Base-by-base conservation (phyloP, 2,329 filamentous ascomycete species). In the Polychaeton citri region DNA sequence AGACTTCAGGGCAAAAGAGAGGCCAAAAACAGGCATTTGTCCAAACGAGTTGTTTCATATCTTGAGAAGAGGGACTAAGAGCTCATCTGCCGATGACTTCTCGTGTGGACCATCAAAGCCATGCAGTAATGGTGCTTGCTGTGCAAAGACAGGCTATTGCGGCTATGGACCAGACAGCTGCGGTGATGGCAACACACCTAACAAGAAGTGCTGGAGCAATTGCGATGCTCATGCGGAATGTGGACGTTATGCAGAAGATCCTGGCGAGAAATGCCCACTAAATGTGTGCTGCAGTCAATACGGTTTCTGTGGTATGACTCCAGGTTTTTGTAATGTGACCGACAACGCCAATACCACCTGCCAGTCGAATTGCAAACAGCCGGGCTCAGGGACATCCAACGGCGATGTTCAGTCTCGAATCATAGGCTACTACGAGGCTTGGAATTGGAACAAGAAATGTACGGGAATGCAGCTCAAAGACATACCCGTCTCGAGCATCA, bases 381-480 rank as follows among this genome's bases (percentile, higher is more conserved):
- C 7, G n/a, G 7, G 7, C 7, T n/a, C 21, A 8, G 21, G 21
- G 7, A n/a, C 7, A 8, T 7, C 7, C 7, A n/a, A 9, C 15
- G n/a, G 15, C 9, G n/a, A 15, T 9, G n/a, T 15, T 7, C 30
- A 8, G 9, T 13, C 16, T n/a, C 21, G 21, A 8, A n/a, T 24
- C 5, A 36, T 47, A 6, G 44, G 41, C n/a, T 47, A 45, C 36
- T 47, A 45, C 36, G 41, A 47, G 20, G 35, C 39, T 8, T 47
- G 44, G 44, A 16, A 37, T 7, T 30, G 24, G 9, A 35, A n/a
- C 7, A 8, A 7, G 7, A 24, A 7, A 7, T 24, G 21, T n/a
- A 7, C 7, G 7, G n/a, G n/a, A 24, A n/a, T 24, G 7, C 7
- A 24, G 21, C 21, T n/a, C 7, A 24, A 7, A 24, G 21, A 24